A percentile compares a stretch with the other conserved stretches of the same genome.
Conservation (phyloP, 345 rosid genomes). For the Salix viminalis region DNA sequence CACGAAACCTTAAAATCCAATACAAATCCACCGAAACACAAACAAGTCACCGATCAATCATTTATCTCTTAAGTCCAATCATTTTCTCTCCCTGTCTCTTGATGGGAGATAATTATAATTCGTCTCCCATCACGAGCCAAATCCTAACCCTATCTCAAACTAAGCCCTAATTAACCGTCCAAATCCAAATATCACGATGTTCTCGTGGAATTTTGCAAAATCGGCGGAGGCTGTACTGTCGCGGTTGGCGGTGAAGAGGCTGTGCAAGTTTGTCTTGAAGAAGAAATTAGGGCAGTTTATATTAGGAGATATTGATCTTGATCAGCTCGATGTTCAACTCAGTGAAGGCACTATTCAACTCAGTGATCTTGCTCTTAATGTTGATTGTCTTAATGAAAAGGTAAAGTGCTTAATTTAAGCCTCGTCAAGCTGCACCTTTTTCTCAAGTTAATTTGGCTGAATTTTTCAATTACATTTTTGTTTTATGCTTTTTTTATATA, state of each 20-base stretch:
- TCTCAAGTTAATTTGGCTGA: too few relatives aligned
- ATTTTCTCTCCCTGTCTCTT: conserved; percentile 1
- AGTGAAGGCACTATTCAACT: conserved; percentile 72
- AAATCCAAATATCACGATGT: conserved; percentile 23
- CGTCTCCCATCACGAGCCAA: conserved; percentile 18
- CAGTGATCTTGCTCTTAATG: conserved; percentile 77
- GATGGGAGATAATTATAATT: conserved; percentile 10
- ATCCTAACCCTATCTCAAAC: conserved; percentile 3
- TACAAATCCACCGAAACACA: too few relatives aligned
- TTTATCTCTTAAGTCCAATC: background rate
- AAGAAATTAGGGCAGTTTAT: conserved; percentile 84
- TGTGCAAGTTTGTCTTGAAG: conserved; percentile 76
- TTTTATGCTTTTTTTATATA: too few relatives aligned
- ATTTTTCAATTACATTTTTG: too few relatives aligned
- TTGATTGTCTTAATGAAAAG: conserved; percentile 72
- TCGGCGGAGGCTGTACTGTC: conserved; percentile 77
- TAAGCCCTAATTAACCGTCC: too few relatives aligned
- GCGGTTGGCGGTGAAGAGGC: conserved; percentile 83
- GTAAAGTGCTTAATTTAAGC: conserved; percentile 21
- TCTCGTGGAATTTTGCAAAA: conserved; percentile 56
- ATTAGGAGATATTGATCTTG: conserved; percentile 83
- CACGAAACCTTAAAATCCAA: too few relatives aligned
- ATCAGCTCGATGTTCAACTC: conserved; percentile 93
- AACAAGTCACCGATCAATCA: background rate
- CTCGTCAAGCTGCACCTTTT: too few relatives aligned